A percentile compares a stretch with the other conserved stretches of the same genome.
phyloP scores from a whole-genome alignment of 2,329 filamentous ascomycete species.

The Calonectria multiphialidica region DNA sequence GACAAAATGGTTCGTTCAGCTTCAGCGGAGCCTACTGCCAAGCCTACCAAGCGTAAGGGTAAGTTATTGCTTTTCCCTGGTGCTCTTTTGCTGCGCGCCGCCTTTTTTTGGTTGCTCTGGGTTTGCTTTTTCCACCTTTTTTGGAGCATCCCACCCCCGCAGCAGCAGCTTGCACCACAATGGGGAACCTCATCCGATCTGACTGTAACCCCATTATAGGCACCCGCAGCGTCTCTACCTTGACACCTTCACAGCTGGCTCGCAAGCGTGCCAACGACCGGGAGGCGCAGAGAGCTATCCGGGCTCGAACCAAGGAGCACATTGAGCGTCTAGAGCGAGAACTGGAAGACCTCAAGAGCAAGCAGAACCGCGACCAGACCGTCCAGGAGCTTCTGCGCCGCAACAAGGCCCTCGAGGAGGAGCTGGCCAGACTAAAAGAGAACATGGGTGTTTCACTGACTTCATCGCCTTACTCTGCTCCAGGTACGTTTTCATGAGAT shows the following conservation, averaged over 20 bases:
- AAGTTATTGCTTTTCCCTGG: conserved; percentile 35
- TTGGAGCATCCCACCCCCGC: not conserved
- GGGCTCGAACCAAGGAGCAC: conserved; percentile 87
- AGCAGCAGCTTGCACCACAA: not conserved
- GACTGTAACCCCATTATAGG: conserved; percentile 50
- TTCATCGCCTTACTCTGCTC: conserved; percentile 55
- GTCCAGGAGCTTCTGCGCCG: conserved; percentile 64
- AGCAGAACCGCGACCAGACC: conserved; percentile 61
- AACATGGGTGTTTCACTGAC: conserved; percentile 57
- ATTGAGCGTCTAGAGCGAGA: conserved; percentile 83
- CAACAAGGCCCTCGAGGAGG: conserved; percentile 67
- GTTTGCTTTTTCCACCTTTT: not conserved
- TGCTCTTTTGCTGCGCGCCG: conserved; percentile 4
- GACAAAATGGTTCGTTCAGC: conserved; percentile 55
- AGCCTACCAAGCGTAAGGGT: conserved; percentile 61
- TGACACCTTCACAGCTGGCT: conserved; percentile 89
- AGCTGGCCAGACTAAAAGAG: conserved; percentile 60
- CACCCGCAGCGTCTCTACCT: conserved; percentile 84
- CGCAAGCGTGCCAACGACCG: conserved; percentile 94
- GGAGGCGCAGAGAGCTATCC: conserved; percentile 88
- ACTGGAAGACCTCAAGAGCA: conserved; percentile 76
- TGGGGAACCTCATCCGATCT: not conserved
- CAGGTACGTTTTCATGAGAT: conserved; percentile 49
- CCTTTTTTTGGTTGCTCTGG: not conserved
- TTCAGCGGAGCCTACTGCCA: conserved; percentile 57